Evolutionary conservation across 345 rosid species (phyloP).

Genomic region (Eucalyptus guilfoylei): DNA sequence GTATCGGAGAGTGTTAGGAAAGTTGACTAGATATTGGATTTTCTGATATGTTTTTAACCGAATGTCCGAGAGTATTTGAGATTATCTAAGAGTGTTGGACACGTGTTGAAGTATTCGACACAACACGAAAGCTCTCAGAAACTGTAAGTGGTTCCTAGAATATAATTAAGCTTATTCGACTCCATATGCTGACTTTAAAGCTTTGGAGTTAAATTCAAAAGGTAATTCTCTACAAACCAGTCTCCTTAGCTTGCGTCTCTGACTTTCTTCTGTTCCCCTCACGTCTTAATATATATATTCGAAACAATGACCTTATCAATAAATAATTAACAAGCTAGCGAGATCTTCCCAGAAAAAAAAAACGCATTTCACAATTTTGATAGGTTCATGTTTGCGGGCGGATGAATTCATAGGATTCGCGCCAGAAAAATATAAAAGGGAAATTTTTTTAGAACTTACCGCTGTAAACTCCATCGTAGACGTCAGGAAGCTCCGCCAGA

Average conservation of each 20-base stretch:
- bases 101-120: no score
- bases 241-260: background rate
- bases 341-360: background rate
- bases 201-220: background rate
- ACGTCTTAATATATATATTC: background rate
- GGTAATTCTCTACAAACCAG: background rate
- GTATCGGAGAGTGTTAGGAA: no score
- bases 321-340: background rate
- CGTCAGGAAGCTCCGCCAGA: constrained; percentile 4
- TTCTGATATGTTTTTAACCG: no score
- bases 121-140: no score
- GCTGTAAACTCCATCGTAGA: constrained; percentile 1
- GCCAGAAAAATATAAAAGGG: background rate
- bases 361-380: background rate
- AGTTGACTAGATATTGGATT: no score
- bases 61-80: no score
- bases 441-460: background rate
- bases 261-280: background rate
- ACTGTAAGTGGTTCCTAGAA: no score
- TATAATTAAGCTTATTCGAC: background rate
- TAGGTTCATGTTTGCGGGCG: background rate
- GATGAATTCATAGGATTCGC: background rate
- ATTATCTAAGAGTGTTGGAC: no score
- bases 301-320: background rate
- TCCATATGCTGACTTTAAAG: background rate